Conservation (phyloP, 257 asterid genomes). For the Penstemon barbatus region DNA sequence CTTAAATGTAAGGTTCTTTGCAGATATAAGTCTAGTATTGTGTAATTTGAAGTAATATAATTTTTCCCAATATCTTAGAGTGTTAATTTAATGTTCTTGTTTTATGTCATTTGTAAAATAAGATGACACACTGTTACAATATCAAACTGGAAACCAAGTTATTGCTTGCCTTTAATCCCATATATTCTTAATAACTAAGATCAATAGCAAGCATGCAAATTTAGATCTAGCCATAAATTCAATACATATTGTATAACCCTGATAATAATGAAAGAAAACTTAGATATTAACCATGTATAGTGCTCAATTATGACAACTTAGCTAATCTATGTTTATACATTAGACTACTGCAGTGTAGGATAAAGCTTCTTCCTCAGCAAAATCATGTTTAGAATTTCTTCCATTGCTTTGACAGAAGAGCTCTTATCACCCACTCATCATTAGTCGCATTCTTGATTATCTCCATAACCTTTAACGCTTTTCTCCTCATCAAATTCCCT, state of each 20-base stretch:
- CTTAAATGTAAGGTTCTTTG: slow-evolving; percentile 85
- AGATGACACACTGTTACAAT: too few species aligned
- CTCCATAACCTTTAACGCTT: slow-evolving; percentile 38
- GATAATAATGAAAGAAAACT: too few species aligned
- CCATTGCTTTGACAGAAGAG: slow-evolving; percentile 54
- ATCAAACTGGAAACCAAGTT: too few species aligned
- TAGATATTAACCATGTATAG: too few species aligned
- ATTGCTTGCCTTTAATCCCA: too few species aligned
- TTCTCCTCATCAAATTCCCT: slow-evolving; percentile 30
- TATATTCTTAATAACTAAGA: too few species aligned
- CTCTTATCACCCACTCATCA: slow-evolving; percentile 44
- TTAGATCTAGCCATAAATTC: too few species aligned
- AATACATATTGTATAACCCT: too few species aligned
- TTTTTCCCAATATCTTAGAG: not conserved
- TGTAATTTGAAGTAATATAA: slow-evolving; percentile 18
- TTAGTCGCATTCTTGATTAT: slow-evolving; percentile 35
- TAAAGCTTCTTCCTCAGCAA: slow-evolving; percentile 1
- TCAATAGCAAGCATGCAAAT: too few species aligned
- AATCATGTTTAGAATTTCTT: slow-evolving; percentile 34
- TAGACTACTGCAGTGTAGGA: not conserved
- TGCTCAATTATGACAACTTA: too few species aligned
- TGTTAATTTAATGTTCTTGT: not conserved
- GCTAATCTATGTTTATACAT: not conserved
- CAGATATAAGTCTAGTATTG: slow-evolving; percentile 53
- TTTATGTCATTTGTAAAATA: too few species aligned